Percentiles rank a stretch among this genome's conserved stretches.
phyloP scores from a whole-genome alignment of 176 grass and related monocot species.

The Eragrostis nindensis region DNA sequence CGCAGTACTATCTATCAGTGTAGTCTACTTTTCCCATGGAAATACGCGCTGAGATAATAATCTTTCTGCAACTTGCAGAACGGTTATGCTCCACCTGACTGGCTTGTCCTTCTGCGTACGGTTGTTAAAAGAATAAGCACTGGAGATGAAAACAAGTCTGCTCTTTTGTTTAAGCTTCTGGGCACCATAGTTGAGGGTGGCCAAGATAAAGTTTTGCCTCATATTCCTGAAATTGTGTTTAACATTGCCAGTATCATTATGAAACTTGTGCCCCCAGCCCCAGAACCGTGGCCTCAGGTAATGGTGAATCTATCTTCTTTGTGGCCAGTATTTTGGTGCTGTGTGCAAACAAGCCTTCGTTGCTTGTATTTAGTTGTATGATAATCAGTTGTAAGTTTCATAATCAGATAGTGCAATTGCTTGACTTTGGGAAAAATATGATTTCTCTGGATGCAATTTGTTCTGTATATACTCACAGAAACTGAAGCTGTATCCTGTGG shows the following conservation, averaged over 20 bases:
- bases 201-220: conserved; percentile 57
- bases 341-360: conserved; percentile 6
- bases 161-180: conserved; percentile 88
- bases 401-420: background rate
- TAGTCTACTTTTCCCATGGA: conserved; percentile 19
- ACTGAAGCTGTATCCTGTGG: background rate
- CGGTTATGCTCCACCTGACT: conserved; percentile 63
- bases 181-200: conserved; percentile 74
- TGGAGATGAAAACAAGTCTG: conserved; percentile 70
- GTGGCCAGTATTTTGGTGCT: conserved; percentile 14
- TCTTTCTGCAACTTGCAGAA: conserved; percentile 57
- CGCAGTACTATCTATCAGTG: conserved; percentile 2
- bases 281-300: conserved; percentile 91
- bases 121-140: conserved; percentile 60
- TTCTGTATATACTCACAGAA: background rate
- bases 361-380: conserved; percentile 19
- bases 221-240: conserved; percentile 71
- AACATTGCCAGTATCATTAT: conserved; percentile 57
- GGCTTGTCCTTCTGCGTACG: conserved; percentile 69
- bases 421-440: background rate
- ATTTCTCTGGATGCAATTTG: background rate
- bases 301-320: conserved; percentile 30
- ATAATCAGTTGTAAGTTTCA: background rate
- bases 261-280: conserved; percentile 66
- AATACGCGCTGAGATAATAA: conserved; percentile 35